phyloP scores from a whole-genome alignment of 768 basidiomycete genomes.

The Podaxis sp. region DNA sequence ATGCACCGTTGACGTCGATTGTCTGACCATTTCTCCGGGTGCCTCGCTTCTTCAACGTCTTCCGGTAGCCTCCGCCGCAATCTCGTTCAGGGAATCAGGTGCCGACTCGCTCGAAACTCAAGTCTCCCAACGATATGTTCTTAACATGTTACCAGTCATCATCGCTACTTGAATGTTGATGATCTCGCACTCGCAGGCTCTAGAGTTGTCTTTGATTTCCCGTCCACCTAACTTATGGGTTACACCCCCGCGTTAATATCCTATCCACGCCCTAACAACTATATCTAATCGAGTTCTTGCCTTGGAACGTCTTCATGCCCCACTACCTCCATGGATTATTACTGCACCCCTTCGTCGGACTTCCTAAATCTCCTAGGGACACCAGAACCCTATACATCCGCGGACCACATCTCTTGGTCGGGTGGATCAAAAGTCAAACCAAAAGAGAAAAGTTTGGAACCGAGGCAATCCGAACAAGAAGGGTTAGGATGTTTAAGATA shows the following conservation, averaged over 20 bases:
- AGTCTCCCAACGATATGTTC: not conserved
- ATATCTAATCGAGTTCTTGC: not conserved
- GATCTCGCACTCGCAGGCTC: not conserved
- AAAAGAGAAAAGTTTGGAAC: too few species aligned
- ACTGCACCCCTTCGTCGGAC: too few species aligned
- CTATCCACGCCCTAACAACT: not conserved
- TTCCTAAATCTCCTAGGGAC: too few species aligned
- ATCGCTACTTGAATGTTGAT: not conserved
- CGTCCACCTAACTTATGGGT: not conserved
- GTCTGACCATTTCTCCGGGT: not conserved
- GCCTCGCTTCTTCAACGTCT: not conserved
- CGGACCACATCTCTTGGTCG: too few species aligned
- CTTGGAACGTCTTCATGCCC: too few species aligned
- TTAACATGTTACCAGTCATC: not conserved
- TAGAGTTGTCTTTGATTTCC: not conserved
- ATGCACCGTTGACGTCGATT: slow-evolving; percentile 57
- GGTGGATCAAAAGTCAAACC: too few species aligned
- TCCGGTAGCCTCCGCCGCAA: not conserved
- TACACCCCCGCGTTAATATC: not conserved
- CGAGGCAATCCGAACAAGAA: too few species aligned
- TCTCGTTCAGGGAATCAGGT: not conserved
- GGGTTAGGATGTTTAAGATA: too few species aligned
- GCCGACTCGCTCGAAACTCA: not conserved
- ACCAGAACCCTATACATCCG: too few species aligned
- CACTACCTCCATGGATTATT: too few species aligned